Evolutionary conservation across 2,329 filamentous ascomycete species (phyloP).

Genomic region (Beauveria sp.): DNA sequence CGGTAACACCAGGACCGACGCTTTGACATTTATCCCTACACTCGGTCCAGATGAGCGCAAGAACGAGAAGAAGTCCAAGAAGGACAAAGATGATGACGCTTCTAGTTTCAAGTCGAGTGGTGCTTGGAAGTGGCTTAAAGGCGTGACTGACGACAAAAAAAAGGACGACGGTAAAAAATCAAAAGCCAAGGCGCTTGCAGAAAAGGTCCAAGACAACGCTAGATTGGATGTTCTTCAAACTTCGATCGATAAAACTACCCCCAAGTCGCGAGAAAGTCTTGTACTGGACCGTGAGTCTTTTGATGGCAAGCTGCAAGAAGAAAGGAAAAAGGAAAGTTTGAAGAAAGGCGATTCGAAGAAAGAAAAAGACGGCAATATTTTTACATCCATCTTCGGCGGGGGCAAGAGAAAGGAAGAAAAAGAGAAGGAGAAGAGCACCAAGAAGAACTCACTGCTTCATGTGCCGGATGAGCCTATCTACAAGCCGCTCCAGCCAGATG

Average conservation of each 20-base stretch:
- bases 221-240: conserved; percentile 81
- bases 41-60: conserved; percentile 63
- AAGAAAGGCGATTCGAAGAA: conserved; percentile 77
- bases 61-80: conserved; percentile 66
- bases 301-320: conserved; percentile 66
- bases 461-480: conserved; percentile 72
- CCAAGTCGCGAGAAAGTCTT: conserved; percentile 71
- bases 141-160: conserved; percentile 63
- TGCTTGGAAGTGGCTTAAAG: conserved; percentile 66
- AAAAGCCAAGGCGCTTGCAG: conserved; percentile 50
- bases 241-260: conserved; percentile 65
- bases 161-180: conserved; percentile 59
- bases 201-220: conserved; percentile 67
- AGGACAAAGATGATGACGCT: conserved; percentile 57
- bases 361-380: conserved; percentile 88
- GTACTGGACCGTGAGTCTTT: conserved; percentile 71
- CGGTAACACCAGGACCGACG: conserved; percentile 61
- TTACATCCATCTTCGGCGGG: conserved; percentile 87
- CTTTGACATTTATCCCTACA: conserved; percentile 73
- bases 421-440: conserved; percentile 66
- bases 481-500: conserved; percentile 69
- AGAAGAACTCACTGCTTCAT: conserved; percentile 67
- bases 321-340: conserved; percentile 71
- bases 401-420: conserved; percentile 80
- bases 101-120: conserved; percentile 65